phyloP scores from a whole-genome alignment of 805 yeast genomes.

The Barnettozyma wickerhamii region DNA sequence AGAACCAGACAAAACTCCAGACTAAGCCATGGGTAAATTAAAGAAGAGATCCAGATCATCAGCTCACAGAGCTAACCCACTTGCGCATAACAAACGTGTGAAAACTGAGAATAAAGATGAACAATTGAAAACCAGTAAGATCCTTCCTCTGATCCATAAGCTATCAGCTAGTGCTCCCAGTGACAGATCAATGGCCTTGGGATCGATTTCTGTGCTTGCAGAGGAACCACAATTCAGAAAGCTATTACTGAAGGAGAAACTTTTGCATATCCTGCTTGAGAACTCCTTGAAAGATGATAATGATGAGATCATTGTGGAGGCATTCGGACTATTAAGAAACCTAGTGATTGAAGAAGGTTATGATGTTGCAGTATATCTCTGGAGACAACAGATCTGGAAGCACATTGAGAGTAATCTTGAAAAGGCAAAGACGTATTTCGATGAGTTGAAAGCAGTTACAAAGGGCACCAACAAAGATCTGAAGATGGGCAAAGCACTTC shows the following conservation, averaged over 20 bases:
- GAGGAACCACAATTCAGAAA: constrained; percentile 65
- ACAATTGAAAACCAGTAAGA: constrained; percentile 45
- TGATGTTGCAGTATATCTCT: constrained; percentile 66
- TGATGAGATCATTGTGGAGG: constrained; percentile 74
- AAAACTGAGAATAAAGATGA: constrained; percentile 43
- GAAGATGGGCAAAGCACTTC: constrained; percentile 41
- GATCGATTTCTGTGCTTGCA: constrained; percentile 64
- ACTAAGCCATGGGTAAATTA: constrained; percentile 79
- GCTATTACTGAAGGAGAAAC: constrained; percentile 62
- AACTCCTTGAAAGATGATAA: constrained; percentile 61
- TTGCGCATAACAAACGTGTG: constrained; percentile 20
- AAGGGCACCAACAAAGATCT: constrained; percentile 20
- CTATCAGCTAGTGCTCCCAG: constrained; percentile 58
- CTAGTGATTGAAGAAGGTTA: constrained; percentile 84
- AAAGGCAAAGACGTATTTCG: constrained; percentile 47
- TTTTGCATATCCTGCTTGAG: constrained; percentile 59
- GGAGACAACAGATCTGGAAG: constrained; percentile 78
- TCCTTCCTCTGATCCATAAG: constrained; percentile 65
- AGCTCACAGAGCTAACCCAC: constrained; percentile 33
- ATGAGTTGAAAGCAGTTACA: constrained; percentile 30
- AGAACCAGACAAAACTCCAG: too few species aligned
- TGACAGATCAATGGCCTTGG: constrained; percentile 74
- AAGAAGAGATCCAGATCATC: constrained; percentile 61
- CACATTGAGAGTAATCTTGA: constrained; percentile 47
- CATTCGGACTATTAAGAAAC: constrained; percentile 78